Evolutionary conservation across 306 rosid genomes (phyloP), one percentile per base, ranked within the genome.

Genomic region (Casuarina cunninghamiana): DNA sequence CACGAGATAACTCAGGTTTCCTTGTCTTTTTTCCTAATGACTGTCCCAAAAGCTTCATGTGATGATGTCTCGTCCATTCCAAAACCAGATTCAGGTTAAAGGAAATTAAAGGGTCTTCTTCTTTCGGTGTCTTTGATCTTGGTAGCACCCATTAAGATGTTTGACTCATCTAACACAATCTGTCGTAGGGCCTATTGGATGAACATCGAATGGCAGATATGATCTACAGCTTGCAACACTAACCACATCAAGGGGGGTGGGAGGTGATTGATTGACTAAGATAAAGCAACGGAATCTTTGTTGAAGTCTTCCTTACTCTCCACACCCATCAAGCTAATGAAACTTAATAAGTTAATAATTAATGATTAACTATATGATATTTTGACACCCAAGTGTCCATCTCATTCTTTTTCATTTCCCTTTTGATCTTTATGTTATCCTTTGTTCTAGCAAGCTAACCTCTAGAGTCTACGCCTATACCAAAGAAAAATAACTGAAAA

Each of bases 21-120:
- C 82, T 53, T 83, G 88, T 85, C 87, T n/a, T 63, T 74, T 54
- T 82, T 82, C 79, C 46, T 69, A 61, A 74, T 71, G 48, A 38
- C 49, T 74, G 26, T 57, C 57, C 80, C 79, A 87, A 80, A 86
- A 69, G 73, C 80, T 74, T 85, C 89, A 86, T 86, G 90, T 90
- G 94, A 51, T 72, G 11, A 77, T 87, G 94, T 82, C 88, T 76
- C 74, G 74, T 49, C 21, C 76, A 43, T 37, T 53, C 57, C 76
- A 12, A 50, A 75, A 73, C 15, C 74, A 43, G 63, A 81, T 75
- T 42, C 41, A 41, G 5, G 16, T 66, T 41, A 35, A 62, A 46
- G 17, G 37, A 44, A 44, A 48, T 48, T 9, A 48, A 73, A 60
- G 77, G 82, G 74, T 74, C 83, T 84, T 74, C 82, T 78, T 76